A percentile compares a stretch with the other conserved stretches of the same genome.
phyloP scores from a whole-genome alignment of 1,284 basidiomycete species.

The Pascua sp. region DNA sequence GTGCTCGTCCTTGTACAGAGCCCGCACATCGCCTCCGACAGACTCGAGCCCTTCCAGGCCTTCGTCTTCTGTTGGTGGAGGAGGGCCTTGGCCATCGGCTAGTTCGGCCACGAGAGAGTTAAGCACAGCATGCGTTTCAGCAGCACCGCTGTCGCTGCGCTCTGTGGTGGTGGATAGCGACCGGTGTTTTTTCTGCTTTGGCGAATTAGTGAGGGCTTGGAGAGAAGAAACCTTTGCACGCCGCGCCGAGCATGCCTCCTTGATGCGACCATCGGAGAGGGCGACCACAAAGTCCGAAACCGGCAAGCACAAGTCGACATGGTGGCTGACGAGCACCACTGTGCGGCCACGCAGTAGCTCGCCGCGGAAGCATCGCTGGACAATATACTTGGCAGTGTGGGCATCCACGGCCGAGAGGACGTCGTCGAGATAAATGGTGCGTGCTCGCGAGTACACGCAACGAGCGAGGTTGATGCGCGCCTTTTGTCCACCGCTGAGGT shows the following conservation, averaged over 20 bases:
- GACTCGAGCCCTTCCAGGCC: background rate
- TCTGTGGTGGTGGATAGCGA: no score
- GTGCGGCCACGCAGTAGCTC: constrained; percentile 62
- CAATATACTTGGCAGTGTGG: constrained; percentile 45
- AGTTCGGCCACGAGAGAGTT: background rate
- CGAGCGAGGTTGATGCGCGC: constrained; percentile 77
- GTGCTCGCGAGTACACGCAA: constrained; percentile 70
- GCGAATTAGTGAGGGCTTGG: constrained; percentile 2
- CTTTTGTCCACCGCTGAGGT: constrained; percentile 53
- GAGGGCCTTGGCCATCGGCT: background rate
- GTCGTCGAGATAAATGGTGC: constrained; percentile 58
- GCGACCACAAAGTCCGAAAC: constrained; percentile 53
- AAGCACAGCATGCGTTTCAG: background rate
- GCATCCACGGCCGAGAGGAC: constrained; percentile 48
- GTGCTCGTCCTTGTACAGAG: constrained; percentile 67
- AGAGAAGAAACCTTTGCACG: constrained; percentile 14
- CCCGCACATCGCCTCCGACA: background rate
- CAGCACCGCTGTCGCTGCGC: background rate
- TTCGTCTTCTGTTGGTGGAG: background rate
- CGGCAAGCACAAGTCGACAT: constrained; percentile 55
- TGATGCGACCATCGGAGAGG: constrained; percentile 53
- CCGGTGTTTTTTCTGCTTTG: no score
- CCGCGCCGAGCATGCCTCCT: constrained; percentile 30
- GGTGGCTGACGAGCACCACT: constrained; percentile 72
- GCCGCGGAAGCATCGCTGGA: constrained; percentile 41